Conservation (phyloP, 345 rosid species). For the Rhizophora apiculata region DNA sequence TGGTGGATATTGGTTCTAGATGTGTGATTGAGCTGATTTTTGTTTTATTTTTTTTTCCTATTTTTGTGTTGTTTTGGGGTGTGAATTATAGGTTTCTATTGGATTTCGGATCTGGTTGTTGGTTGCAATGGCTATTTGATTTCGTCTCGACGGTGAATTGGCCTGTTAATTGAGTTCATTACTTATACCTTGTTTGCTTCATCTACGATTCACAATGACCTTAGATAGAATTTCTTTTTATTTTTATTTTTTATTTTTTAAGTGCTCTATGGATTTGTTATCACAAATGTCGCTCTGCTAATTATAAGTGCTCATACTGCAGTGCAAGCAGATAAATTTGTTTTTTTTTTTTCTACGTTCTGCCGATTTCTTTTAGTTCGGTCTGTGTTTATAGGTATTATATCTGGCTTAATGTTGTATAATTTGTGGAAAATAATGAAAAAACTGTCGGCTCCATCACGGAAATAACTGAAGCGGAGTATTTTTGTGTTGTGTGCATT, state of each 20-base stretch:
- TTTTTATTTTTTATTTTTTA: no score
- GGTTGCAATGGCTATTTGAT: background rate
- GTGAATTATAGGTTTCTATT: background rate
- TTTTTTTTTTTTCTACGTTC: background rate
- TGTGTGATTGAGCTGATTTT: background rate
- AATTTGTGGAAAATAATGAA: no score
- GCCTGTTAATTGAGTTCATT: slow-evolving; percentile 2
- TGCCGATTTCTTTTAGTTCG: background rate
- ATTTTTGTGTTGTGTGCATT: no score
- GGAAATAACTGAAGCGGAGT: no score
- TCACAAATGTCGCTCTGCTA: background rate
- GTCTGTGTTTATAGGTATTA: no score
- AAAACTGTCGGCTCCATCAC: no score
- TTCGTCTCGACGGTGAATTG: slow-evolving; percentile 3
- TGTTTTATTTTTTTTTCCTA: no score
- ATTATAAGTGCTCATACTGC: background rate
- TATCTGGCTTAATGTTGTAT: no score
- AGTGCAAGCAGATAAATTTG: background rate
- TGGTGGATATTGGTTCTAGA: background rate
- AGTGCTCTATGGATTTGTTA: no score
- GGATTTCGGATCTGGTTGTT: slow-evolving; percentile 15
- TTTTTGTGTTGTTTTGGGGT: background rate
- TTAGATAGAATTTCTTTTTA: background rate
- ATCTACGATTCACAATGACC: background rate
- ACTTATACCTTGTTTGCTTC: background rate